A percentile compares a stretch with the other conserved stretches of the same genome.
Conservation (phyloP, 2,329 filamentous ascomycete species). For the Leptodontidium sp. region DNA sequence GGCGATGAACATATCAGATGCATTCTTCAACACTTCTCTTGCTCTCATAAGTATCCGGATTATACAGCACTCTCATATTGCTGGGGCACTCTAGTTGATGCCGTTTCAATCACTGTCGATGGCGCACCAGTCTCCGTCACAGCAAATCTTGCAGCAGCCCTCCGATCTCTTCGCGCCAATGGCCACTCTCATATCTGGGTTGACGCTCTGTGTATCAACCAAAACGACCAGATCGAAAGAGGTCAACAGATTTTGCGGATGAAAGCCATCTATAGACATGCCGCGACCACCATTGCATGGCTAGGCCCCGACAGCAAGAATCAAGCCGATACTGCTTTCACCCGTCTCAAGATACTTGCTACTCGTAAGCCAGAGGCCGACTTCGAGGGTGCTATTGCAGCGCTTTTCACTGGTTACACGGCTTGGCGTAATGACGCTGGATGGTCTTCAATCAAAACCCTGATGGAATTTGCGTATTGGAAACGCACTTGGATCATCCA, state of each 20-base stretch:
- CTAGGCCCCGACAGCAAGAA: conserved; percentile 11
- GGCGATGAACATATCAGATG: not conserved
- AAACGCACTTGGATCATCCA: conserved; percentile 20
- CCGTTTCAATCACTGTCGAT: conserved; percentile 18
- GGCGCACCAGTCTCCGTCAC: conserved; percentile 16
- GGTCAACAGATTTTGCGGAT: conserved; percentile 24
- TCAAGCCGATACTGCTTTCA: conserved; percentile 3
- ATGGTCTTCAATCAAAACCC: conserved; percentile 7
- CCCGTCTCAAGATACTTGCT: not conserved
- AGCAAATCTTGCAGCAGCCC: conserved; percentile 26
- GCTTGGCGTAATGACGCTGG: conserved; percentile 4
- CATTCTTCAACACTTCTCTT: conserved; percentile 1
- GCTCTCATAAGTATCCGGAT: conserved; percentile 6
- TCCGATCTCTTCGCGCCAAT: conserved; percentile 20
- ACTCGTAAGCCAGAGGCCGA: not conserved
- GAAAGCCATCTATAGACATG: conserved; percentile 22
- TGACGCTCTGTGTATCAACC: conserved; percentile 31
- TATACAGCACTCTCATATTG: conserved; percentile 24
- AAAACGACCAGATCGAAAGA: conserved; percentile 24
- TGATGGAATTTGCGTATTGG: conserved; percentile 17
- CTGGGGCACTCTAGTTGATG: conserved; percentile 22
- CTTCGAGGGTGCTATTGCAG: not conserved
- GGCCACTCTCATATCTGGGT: conserved; percentile 27
- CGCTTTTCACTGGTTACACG: not conserved
- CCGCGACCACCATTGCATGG: conserved; percentile 23